phyloP scores from a whole-genome alignment of 768 basidiomycete species.

The Vararia minispora region DNA sequence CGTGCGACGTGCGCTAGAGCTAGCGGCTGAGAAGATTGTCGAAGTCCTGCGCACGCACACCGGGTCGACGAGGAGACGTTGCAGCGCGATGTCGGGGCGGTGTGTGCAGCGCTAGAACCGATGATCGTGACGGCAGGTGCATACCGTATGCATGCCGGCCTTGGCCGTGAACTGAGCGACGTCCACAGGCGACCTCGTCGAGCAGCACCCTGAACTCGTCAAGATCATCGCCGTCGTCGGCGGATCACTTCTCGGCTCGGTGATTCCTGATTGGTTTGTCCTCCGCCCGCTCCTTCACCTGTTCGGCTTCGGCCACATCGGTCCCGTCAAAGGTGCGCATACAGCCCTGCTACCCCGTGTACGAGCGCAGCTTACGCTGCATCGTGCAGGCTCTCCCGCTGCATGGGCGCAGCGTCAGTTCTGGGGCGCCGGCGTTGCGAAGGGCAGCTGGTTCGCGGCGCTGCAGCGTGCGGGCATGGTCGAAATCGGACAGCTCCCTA shows the following conservation, averaged over 20 bases:
- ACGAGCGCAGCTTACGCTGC: too few species aligned
- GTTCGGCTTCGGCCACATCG: constrained; percentile 26
- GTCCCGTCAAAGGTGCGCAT: constrained; percentile 13
- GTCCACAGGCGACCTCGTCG: constrained; percentile 24
- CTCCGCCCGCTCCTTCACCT: constrained; percentile 21
- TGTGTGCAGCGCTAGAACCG: background rate
- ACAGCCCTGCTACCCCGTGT: background rate
- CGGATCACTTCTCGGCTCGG: constrained; percentile 13
- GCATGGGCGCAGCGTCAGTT: constrained; percentile 26
- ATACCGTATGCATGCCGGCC: too few species aligned
- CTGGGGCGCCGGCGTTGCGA: constrained; percentile 21
- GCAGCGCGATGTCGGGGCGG: constrained; percentile 11
- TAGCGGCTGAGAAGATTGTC: constrained; percentile 14
- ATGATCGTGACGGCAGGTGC: too few species aligned
- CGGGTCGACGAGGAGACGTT: constrained; percentile 14
- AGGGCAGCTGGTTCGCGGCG: constrained; percentile 25
- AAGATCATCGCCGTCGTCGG: constrained; percentile 16
- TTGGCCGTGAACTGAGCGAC: too few species aligned
- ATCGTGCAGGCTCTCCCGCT: constrained; percentile 24
- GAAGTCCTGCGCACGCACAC: constrained; percentile 16
- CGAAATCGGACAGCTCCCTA: too few species aligned
- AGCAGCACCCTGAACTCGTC: constrained; percentile 25
- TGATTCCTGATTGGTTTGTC: constrained; percentile 23
- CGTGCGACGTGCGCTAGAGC: too few species aligned
- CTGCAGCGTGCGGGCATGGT: constrained; percentile 24